A percentile compares a stretch with the other conserved stretches of the same genome.
These are phyloP conservation scores for Salix purpurea DNA, from an alignment of 345 rosid genomes.

Conservation along the genomic window DNA sequence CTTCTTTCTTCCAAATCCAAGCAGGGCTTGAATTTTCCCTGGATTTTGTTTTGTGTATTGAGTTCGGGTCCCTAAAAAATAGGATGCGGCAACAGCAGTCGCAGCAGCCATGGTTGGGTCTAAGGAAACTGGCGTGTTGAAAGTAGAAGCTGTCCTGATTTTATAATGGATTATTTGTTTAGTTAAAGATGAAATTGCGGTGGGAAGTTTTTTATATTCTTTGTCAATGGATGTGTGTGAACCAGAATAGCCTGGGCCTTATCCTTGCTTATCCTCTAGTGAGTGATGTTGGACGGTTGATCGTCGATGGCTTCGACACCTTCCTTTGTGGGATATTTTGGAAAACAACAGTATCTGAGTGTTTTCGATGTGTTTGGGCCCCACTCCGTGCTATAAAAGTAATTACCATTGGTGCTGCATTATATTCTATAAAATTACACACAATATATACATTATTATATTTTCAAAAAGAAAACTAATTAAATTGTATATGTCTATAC, in stretches of 20 bases:
- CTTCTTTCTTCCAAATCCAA: constrained; percentile 54
- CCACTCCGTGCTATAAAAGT: too few species aligned
- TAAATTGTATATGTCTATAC: too few species aligned
- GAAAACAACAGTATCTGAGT: too few species aligned
- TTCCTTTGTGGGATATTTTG: constrained; percentile 18
- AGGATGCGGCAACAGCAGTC: constrained; percentile 46
- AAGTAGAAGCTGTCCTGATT: not conserved
- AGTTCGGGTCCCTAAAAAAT: constrained; percentile 48
- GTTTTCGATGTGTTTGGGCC: too few species aligned
- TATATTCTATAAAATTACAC: too few species aligned
- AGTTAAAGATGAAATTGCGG: not conserved
- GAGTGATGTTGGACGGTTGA: constrained; percentile 30
- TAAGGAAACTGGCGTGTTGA: not conserved
- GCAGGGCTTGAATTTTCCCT: constrained; percentile 51
- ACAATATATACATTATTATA: too few species aligned
- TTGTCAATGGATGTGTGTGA: constrained; percentile 14
- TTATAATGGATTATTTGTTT: not conserved
- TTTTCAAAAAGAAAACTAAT: too few species aligned
- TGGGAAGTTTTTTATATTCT: not conserved
- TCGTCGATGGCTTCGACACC: constrained; percentile 23
- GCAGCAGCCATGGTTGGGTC: constrained; percentile 17
- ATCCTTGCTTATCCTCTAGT: constrained; percentile 40
- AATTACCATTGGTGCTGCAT: too few species aligned
- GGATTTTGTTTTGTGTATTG: constrained; percentile 22
- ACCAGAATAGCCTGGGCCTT: constrained; percentile 24